Evolutionary conservation across 805 yeast genomes (phyloP).

Genomic region (Cyberlindnera xishuangbannaensis): DNA sequence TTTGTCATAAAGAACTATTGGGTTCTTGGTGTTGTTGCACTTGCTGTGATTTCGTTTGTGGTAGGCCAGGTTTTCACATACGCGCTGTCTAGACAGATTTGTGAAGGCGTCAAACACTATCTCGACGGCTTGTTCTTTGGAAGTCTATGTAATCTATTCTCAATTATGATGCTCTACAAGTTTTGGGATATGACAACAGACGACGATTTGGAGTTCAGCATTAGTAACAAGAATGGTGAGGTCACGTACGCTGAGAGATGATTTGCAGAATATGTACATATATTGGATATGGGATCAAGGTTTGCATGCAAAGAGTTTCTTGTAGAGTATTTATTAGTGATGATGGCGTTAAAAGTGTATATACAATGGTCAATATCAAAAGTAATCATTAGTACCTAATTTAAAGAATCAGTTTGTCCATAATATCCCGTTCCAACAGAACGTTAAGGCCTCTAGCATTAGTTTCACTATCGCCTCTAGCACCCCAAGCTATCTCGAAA

Average conservation of each 20-base stretch:
- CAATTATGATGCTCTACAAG: slow-evolving; percentile 93
- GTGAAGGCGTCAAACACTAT: slow-evolving; percentile 74
- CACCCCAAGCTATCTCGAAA: slow-evolving; percentile 17
- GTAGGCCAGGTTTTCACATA: slow-evolving; percentile 77
- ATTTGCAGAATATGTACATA: background rate
- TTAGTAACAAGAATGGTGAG: slow-evolving; percentile 43
- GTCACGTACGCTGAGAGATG: slow-evolving; percentile 20
- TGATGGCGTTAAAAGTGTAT: no score
- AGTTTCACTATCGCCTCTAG: slow-evolving; percentile 3
- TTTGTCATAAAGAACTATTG: slow-evolving; percentile 71
- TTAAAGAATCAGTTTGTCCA: slow-evolving; percentile 6
- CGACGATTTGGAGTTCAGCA: slow-evolving; percentile 91
- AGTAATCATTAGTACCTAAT: background rate
- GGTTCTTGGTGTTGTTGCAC: slow-evolving; percentile 80
- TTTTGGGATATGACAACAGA: slow-evolving; percentile 95
- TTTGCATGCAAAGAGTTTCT: no score
- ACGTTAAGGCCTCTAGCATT: slow-evolving; percentile 13
- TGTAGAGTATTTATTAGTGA: no score
- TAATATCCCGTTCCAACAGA: slow-evolving; percentile 7
- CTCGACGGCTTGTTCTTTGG: slow-evolving; percentile 88
- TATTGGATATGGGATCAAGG: background rate
- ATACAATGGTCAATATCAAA: no score
- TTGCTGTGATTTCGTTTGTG: slow-evolving; percentile 68
- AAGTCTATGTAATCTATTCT: slow-evolving; percentile 69
- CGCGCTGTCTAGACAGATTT: slow-evolving; percentile 59